These are phyloP conservation scores for Aciculosporium take DNA, from an alignment of 2,329 filamentous ascomycete genomes.

Conservation along the genomic window DNA sequence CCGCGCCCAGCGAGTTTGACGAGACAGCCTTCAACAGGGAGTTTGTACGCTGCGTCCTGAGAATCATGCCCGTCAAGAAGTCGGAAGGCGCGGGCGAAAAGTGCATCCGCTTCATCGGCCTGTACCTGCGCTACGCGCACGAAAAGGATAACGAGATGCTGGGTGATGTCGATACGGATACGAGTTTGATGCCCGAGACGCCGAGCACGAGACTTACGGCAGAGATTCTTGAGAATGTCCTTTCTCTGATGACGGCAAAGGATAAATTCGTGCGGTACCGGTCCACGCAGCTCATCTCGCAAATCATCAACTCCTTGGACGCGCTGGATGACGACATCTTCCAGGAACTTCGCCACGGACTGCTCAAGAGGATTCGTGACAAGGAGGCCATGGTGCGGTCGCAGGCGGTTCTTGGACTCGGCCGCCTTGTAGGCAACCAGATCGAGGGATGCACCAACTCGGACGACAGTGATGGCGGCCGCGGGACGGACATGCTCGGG, in stretches of 20 bases:
- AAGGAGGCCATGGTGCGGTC: slow-evolving; percentile 87
- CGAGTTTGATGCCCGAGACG: slow-evolving; percentile 62
- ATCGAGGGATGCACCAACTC: slow-evolving; percentile 56
- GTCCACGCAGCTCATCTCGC: slow-evolving; percentile 76
- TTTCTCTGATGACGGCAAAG: slow-evolving; percentile 69
- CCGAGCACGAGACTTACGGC: slow-evolving; percentile 68
- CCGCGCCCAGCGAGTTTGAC: slow-evolving; percentile 51
- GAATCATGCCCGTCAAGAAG: slow-evolving; percentile 80
- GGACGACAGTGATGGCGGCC: slow-evolving; percentile 51
- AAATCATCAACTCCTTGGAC: slow-evolving; percentile 84
- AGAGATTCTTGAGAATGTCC: slow-evolving; percentile 55
- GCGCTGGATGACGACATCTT: slow-evolving; percentile 88
- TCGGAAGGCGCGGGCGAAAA: slow-evolving; percentile 78
- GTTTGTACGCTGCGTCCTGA: slow-evolving; percentile 66
- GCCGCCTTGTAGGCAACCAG: slow-evolving; percentile 65
- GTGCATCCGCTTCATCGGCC: slow-evolving; percentile 70
- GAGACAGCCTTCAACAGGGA: slow-evolving; percentile 82
- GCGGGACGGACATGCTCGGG: slow-evolving; percentile 56
- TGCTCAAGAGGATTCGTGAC: slow-evolving; percentile 78
- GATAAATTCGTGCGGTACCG: slow-evolving; percentile 88
- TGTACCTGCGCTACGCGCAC: slow-evolving; percentile 63
- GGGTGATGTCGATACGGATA: slow-evolving; percentile 51
- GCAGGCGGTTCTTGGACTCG: slow-evolving; percentile 84
- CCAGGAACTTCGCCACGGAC: slow-evolving; percentile 60
- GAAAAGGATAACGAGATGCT: slow-evolving; percentile 58